These are phyloP conservation scores for Zymoseptoria passerinii DNA, from an alignment of 2,329 filamentous ascomycete genomes.

Conservation along the genomic window DNA sequence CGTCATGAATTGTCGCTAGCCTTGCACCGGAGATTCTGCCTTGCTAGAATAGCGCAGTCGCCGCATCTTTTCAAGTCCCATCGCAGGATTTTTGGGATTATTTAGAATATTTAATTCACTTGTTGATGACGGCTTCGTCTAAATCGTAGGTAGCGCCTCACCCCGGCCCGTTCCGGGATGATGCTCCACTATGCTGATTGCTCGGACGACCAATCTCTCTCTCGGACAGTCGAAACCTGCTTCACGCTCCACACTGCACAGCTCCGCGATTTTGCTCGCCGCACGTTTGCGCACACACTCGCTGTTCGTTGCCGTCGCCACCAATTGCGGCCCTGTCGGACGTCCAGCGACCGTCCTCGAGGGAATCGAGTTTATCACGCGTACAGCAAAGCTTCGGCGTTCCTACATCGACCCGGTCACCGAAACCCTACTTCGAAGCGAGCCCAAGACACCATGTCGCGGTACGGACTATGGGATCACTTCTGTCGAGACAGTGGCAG, in stretches of 20 bases:
- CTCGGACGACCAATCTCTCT: background rate
- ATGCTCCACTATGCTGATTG: background rate
- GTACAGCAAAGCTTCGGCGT: background rate
- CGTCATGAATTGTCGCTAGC: background rate
- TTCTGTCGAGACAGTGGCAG: slow-evolving; percentile 45
- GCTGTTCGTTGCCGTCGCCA: background rate
- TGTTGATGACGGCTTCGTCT: too few relatives aligned
- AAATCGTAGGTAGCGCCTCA: too few relatives aligned
- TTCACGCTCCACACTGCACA: background rate
- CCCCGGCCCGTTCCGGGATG: background rate
- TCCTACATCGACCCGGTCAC: background rate
- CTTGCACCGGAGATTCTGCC: background rate
- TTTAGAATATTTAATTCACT: too few relatives aligned
- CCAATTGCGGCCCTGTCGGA: background rate
- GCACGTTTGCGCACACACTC: background rate
- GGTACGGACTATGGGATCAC: slow-evolving; percentile 33
- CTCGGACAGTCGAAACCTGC: background rate
- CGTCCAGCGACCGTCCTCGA: background rate
- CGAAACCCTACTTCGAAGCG: background rate
- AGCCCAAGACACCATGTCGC: slow-evolving; percentile 13
- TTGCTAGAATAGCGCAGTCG: too few relatives aligned
- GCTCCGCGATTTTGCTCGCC: background rate
- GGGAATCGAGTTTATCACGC: background rate
- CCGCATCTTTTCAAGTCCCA: too few relatives aligned
- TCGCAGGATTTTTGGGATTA: too few relatives aligned